Evolutionary conservation across 75 land plant genomes (phyloP).

Genomic region (Ceratopteris richardii): DNA sequence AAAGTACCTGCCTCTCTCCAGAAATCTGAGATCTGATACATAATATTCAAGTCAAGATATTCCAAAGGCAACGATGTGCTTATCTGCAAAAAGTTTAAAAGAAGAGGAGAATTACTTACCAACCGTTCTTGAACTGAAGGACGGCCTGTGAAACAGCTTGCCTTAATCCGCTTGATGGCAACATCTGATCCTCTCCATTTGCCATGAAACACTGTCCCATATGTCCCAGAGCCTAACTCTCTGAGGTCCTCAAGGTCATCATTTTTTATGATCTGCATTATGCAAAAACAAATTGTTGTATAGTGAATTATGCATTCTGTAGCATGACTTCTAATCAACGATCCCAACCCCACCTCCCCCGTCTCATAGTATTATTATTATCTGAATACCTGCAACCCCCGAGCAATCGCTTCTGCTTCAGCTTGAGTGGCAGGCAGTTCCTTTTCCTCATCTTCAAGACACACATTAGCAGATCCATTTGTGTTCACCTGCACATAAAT

Average conservation of each 20-base stretch:
- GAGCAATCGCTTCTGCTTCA: constrained; percentile 57
- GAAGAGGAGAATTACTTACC: constrained; percentile 19
- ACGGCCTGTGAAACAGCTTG: constrained; percentile 70
- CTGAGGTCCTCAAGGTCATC: constrained; percentile 71
- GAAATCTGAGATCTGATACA: constrained; percentile 77
- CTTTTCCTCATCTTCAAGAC: too few species aligned
- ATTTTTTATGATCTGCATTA: constrained; percentile 59
- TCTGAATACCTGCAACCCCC: constrained; percentile 65
- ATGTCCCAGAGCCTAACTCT: constrained; percentile 77
- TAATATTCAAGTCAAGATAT: too few species aligned
- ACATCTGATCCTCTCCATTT: constrained; percentile 69
- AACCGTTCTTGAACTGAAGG: constrained; percentile 71
- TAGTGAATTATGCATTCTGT: too few species aligned
- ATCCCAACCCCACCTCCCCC: neutral
- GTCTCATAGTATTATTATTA: neutral
- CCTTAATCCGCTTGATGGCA: constrained; percentile 73
- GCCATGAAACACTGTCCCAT: constrained; percentile 78
- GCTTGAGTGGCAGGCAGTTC: constrained; percentile 15
- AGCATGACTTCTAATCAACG: too few species aligned
- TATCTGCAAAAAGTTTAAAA: too few species aligned
- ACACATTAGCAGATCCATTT: too few species aligned
- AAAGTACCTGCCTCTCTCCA: constrained; percentile 89
- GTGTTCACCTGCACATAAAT: too few species aligned
- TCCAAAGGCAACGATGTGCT: too few species aligned
- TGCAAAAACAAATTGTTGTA: neutral